These are phyloP conservation scores for Rhodotorula sp. DNA, from an alignment of 1,284 basidiomycete species.

Conservation along the genomic window DNA sequence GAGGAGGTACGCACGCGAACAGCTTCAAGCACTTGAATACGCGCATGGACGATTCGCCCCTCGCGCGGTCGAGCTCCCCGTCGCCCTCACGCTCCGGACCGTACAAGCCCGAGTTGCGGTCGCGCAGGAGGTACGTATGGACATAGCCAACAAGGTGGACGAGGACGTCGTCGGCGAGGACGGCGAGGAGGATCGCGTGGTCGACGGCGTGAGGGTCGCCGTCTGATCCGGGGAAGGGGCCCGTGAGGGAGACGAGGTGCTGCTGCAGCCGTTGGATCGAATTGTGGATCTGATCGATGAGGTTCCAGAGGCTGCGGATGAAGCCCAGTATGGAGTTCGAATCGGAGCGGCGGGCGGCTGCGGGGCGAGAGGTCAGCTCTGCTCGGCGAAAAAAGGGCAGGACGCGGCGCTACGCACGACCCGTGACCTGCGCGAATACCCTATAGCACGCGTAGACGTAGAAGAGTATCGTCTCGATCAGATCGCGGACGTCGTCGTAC, in stretches of 20 bases:
- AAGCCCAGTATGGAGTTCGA: slow-evolving; percentile 13
- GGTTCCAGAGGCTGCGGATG: slow-evolving; percentile 30
- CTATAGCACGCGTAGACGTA: slow-evolving; percentile 29
- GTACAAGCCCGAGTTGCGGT: slow-evolving; percentile 1
- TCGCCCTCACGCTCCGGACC: slow-evolving; percentile 8
- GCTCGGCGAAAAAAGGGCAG: too few relatives aligned
- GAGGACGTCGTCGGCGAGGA: slow-evolving; percentile 31
- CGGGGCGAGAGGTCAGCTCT: background rate
- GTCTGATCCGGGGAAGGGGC: background rate
- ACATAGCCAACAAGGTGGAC: slow-evolving; percentile 29
- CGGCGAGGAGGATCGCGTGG: slow-evolving; percentile 35
- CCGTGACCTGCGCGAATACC: slow-evolving; percentile 19
- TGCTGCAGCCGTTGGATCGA: slow-evolving; percentile 38
- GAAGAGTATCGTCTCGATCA: slow-evolving; percentile 19
- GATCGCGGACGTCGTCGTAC: background rate
- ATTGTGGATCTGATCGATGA: slow-evolving; percentile 32
- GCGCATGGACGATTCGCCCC: slow-evolving; percentile 26
- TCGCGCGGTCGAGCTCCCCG: slow-evolving; percentile 19
- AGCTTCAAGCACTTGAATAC: slow-evolving; percentile 37
- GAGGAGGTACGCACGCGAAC: slow-evolving; percentile 20
- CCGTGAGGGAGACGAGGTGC: slow-evolving; percentile 24
- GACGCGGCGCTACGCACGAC: slow-evolving; percentile 9
- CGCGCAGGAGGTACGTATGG: slow-evolving; percentile 1
- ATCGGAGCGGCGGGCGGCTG: slow-evolving; percentile 20
- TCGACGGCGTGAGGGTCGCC: slow-evolving; percentile 27